These are phyloP conservation scores for Austroboletus rostrupii DNA, from an alignment of 1,284 basidiomycete species.

Conservation along the genomic window DNA sequence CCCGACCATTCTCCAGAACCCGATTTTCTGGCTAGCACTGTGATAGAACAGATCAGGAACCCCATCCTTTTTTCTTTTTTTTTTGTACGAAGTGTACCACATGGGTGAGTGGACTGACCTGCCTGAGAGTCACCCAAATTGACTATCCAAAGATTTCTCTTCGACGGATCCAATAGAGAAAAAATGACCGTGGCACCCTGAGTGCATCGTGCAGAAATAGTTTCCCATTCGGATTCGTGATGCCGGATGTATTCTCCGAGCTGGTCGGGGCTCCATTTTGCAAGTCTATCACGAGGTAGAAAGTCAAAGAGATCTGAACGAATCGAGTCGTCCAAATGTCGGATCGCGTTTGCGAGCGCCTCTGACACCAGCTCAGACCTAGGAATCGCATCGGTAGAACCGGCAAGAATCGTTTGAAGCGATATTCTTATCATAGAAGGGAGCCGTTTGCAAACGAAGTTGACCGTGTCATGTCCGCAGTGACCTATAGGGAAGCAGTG, in stretches of 20 bases:
- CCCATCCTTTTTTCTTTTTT: neutral
- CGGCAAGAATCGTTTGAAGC: constrained; percentile 38
- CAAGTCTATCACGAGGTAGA: constrained; percentile 37
- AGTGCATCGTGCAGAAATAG: constrained; percentile 43
- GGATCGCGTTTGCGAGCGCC: constrained; percentile 39
- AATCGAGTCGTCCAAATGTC: constrained; percentile 41
- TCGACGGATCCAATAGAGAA: constrained; percentile 49
- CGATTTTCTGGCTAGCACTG: constrained; percentile 47
- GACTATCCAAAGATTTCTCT: constrained; percentile 57
- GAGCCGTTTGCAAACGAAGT: constrained; percentile 44
- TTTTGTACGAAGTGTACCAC: neutral
- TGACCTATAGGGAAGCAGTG: constrained; percentile 42
- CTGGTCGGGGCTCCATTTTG: constrained; percentile 23
- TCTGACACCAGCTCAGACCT: constrained; percentile 39
- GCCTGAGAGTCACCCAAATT: constrained; percentile 66
- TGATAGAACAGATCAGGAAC: constrained; percentile 11
- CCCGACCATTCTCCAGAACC: constrained; percentile 40
- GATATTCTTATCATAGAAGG: constrained; percentile 43
- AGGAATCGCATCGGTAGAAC: constrained; percentile 25
- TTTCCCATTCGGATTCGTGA: constrained; percentile 26
- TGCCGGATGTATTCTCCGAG: constrained; percentile 26
- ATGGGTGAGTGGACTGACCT: constrained; percentile 35
- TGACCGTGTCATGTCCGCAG: constrained; percentile 55
- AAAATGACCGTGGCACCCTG: constrained; percentile 62
- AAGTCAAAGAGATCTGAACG: constrained; percentile 42